These are phyloP conservation scores for Lactarius sp. DNA, from an alignment of 768 basidiomycete species.

Conservation along the genomic window DNA sequence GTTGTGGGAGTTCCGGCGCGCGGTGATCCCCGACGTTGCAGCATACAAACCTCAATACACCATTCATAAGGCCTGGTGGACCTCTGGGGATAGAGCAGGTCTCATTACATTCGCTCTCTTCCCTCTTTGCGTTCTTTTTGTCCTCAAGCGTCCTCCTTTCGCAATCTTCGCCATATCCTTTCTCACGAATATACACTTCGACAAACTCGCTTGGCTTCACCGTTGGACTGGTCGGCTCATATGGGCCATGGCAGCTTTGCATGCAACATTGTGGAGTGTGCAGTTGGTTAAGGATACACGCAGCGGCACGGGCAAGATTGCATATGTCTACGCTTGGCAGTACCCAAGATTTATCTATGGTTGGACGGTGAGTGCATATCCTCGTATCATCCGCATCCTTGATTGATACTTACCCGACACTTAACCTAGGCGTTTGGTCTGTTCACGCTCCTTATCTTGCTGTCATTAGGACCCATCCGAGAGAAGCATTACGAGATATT, in stretches of 20 bases:
- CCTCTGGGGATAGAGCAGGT: slow-evolving; percentile 59
- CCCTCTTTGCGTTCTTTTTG: slow-evolving; percentile 65
- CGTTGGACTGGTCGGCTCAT: slow-evolving; percentile 66
- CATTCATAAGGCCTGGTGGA: slow-evolving; percentile 68
- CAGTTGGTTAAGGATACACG: slow-evolving; percentile 54
- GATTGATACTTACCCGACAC: slow-evolving; percentile 4
- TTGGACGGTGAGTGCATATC: slow-evolving; percentile 42
- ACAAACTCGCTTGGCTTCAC: slow-evolving; percentile 70
- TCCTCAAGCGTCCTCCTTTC: slow-evolving; percentile 66
- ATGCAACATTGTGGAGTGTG: slow-evolving; percentile 65
- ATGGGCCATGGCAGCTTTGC: slow-evolving; percentile 56
- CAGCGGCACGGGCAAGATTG: slow-evolving; percentile 37
- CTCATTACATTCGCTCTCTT: slow-evolving; percentile 68
- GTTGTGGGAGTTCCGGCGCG: slow-evolving; percentile 40
- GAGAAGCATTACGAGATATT: slow-evolving; percentile 57
- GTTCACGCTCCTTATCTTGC: slow-evolving; percentile 48
- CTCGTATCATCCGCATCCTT: slow-evolving; percentile 2
- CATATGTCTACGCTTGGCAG: slow-evolving; percentile 49
- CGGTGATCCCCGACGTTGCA: slow-evolving; percentile 34
- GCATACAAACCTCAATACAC: slow-evolving; percentile 49
- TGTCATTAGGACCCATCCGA: slow-evolving; percentile 49
- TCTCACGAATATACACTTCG: slow-evolving; percentile 61
- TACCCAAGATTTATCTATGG: slow-evolving; percentile 62
- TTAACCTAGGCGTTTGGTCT: slow-evolving; percentile 46
- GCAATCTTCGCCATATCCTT: slow-evolving; percentile 63